A percentile compares a stretch with the other conserved stretches of the same genome.
Conservation (phyloP, 2,329 filamentous ascomycete species). For the Clathrospora elynae region DNA sequence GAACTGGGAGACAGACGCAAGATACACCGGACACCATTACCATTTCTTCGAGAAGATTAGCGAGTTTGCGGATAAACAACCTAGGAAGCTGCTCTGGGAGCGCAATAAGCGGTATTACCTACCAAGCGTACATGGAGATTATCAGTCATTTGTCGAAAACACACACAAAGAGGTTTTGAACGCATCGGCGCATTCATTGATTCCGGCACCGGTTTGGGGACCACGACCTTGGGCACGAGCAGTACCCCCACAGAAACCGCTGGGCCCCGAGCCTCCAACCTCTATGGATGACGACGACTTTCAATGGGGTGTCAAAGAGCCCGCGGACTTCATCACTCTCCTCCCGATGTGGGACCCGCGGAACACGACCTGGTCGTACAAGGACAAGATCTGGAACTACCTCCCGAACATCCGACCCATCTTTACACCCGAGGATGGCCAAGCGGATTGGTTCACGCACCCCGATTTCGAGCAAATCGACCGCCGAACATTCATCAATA, state of each 20-base stretch:
- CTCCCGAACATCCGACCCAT: conserved; percentile 68
- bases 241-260: conserved; percentile 70
- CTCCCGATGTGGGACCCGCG: conserved; percentile 92
- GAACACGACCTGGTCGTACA: conserved; percentile 75
- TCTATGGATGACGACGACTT: conserved; percentile 79
- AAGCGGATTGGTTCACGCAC: conserved; percentile 60
- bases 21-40: conserved; percentile 81
- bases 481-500: conserved; percentile 86
- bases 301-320: conserved; percentile 85
- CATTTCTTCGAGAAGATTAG: conserved; percentile 72
- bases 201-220: conserved; percentile 76
- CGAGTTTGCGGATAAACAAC: conserved; percentile 59
- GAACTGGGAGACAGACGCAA: conserved; percentile 87
- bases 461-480: conserved; percentile 57
- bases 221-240: conserved; percentile 67
- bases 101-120: conserved; percentile 63
- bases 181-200: conserved; percentile 45
- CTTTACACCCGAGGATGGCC: conserved; percentile 80
- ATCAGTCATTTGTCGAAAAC: conserved; percentile 51
- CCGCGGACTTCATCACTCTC: conserved; percentile 88
- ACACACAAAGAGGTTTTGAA: conserved; percentile 51
- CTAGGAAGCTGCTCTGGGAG: conserved; percentile 64
- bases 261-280: conserved; percentile 75
- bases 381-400: conserved; percentile 58
- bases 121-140: conserved; percentile 58